phyloP scores from a whole-genome alignment of 2,329 filamentous ascomycete genomes.

The Calycina marina region DNA sequence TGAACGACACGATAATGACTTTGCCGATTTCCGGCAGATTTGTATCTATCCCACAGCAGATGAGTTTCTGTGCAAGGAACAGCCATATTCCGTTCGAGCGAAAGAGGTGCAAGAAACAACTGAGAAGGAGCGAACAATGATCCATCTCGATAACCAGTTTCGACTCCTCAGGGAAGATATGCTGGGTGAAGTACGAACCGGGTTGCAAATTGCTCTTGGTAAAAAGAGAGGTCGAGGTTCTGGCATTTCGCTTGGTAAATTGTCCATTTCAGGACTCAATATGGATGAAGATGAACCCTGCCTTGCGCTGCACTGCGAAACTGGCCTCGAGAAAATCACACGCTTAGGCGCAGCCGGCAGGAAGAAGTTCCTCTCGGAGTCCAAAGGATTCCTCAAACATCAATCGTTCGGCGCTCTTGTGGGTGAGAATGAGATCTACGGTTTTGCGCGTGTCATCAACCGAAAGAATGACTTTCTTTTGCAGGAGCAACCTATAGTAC shows the following conservation, averaged over 20 bases:
- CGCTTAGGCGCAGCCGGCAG: background rate
- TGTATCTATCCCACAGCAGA: slow-evolving; percentile 50
- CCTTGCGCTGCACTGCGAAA: background rate
- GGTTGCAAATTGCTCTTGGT: slow-evolving; percentile 35
- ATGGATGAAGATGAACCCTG: slow-evolving; percentile 2
- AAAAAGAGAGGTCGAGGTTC: slow-evolving; percentile 35
- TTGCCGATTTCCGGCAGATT: slow-evolving; percentile 43
- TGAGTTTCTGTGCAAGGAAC: slow-evolving; percentile 40
- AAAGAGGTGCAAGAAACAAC: no score
- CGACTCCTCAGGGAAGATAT: slow-evolving; percentile 59
- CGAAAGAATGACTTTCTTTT: no score
- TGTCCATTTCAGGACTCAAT: slow-evolving; percentile 26
- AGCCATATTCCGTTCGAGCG: slow-evolving; percentile 44
- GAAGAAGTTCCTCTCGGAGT: background rate
- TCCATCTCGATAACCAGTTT: slow-evolving; percentile 57
- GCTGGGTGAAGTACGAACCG: slow-evolving; percentile 48
- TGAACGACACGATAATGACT: slow-evolving; percentile 63
- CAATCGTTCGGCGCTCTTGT: no score
- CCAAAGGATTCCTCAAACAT: background rate
- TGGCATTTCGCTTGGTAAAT: no score
- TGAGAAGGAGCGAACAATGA: no score
- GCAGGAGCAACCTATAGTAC: no score
- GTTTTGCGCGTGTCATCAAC: no score
- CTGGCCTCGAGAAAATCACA: background rate
- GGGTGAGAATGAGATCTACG: no score